These are phyloP conservation scores for Aspergillus ellipticus DNA, from an alignment of 495 filamentous ascomycete species.

Conservation along the genomic window DNA sequence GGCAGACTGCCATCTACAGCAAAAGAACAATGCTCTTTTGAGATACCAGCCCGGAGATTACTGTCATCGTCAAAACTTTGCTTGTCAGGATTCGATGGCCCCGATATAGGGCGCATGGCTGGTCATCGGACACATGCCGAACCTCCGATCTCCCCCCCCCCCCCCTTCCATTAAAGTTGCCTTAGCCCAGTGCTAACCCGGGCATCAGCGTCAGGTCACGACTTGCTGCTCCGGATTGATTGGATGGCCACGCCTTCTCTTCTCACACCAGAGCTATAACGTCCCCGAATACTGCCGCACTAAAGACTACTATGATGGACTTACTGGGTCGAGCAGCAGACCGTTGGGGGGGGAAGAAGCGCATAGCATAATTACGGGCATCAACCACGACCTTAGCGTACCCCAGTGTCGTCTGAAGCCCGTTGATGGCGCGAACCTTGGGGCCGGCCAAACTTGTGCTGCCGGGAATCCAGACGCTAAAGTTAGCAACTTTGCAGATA, in stretches of 20 bases:
- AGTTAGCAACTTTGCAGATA: background rate
- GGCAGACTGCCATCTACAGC: constrained; percentile 8
- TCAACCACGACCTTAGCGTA: background rate
- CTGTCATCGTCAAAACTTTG: constrained; percentile 7
- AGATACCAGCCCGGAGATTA: constrained; percentile 14
- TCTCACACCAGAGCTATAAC: background rate
- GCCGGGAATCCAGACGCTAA: background rate
- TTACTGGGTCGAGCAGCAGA: background rate
- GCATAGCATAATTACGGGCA: background rate
- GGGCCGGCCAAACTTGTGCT: background rate
- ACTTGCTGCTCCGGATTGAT: background rate
- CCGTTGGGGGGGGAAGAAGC: background rate
- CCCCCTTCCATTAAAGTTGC: background rate
- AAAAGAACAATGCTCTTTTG: constrained; percentile 11
- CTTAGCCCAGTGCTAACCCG: background rate
- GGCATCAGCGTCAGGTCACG: background rate
- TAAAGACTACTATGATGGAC: too few species aligned
- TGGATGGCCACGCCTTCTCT: background rate
- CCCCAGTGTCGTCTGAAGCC: background rate
- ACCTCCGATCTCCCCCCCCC: background rate
- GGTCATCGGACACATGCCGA: background rate
- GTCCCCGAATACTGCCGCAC: background rate
- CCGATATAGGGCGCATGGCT: background rate
- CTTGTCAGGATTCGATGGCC: background rate
- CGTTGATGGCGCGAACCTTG: background rate